Evolutionary conservation across 169 alveolate species (phyloP).

Genomic region (Babesia ovis): DNA sequence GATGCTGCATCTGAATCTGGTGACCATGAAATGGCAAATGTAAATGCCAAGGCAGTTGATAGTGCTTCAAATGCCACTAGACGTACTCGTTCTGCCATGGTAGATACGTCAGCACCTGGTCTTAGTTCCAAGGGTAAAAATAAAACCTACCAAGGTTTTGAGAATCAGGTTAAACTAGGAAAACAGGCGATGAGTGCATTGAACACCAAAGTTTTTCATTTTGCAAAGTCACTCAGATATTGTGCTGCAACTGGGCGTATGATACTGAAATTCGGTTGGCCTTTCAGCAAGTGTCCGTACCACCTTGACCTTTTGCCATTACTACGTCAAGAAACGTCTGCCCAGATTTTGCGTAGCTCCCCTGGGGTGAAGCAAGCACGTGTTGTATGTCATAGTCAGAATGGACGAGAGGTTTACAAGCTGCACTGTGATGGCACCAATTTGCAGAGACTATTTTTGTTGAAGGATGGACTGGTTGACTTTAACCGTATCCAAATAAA

Average conservation of each 20-base stretch:
- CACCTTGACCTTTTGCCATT: constrained; percentile 71
- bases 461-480: constrained; percentile 82
- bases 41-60: not conserved
- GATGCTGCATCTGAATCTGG: constrained; percentile 23
- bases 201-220: constrained; percentile 53
- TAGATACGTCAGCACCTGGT: not conserved
- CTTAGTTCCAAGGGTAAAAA: constrained; percentile 34
- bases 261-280: constrained; percentile 66
- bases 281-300: constrained; percentile 51
- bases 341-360: constrained; percentile 61
- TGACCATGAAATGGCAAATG: constrained; percentile 6
- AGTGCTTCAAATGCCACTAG: not conserved
- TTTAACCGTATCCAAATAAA: constrained; percentile 89
- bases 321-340: constrained; percentile 67
- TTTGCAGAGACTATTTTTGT: constrained; percentile 75
- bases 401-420: constrained; percentile 72
- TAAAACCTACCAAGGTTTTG: constrained; percentile 11
- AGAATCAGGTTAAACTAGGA: constrained; percentile 40
- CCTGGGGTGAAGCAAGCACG: constrained; percentile 70
- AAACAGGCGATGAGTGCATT: constrained; percentile 41
- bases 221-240: constrained; percentile 44
- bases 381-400: constrained; percentile 61
- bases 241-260: constrained; percentile 41
- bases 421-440: constrained; percentile 84
- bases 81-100: not conserved